phyloP scores from a whole-genome alignment of 179 eudicot genomes.

The Beta lomatogona region DNA sequence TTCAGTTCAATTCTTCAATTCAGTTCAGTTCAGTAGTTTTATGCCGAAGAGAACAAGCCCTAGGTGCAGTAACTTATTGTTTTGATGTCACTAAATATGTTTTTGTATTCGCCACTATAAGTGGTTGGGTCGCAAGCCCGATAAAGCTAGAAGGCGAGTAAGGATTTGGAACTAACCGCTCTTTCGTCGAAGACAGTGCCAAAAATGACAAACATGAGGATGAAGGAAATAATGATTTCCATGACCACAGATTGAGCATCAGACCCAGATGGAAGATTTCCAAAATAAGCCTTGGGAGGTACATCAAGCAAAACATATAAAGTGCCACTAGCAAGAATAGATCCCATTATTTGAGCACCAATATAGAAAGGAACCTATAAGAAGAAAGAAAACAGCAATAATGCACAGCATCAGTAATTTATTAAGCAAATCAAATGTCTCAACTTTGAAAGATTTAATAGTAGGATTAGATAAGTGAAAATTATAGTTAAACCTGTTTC shows the following conservation, averaged over 20 bases:
- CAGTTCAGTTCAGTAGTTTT: no score
- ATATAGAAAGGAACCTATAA: constrained; percentile 33
- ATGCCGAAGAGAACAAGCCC: no score
- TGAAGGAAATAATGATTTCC: constrained; percentile 67
- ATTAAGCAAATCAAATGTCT: neutral
- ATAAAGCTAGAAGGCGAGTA: neutral
- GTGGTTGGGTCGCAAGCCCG: neutral
- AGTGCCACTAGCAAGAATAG: constrained; percentile 59
- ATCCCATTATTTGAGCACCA: constrained; percentile 36
- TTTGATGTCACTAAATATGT: no score
- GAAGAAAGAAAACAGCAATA: neutral
- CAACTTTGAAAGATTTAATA: neutral
- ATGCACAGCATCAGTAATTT: neutral
- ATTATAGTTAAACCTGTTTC: constrained; percentile 8
- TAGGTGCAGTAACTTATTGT: no score
- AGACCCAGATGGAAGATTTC: constrained; percentile 66
- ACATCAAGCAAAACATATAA: constrained; percentile 47
- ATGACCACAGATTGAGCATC: constrained; percentile 51
- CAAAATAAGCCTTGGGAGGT: constrained; percentile 51
- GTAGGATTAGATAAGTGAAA: no score
- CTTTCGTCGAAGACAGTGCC: constrained; percentile 59
- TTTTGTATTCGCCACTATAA: no score
- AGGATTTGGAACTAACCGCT: constrained; percentile 42
- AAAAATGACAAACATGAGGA: constrained; percentile 71
- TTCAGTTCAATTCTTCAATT: no score